phyloP scores from a whole-genome alignment of 768 basidiomycete genomes.

The Macrolepiota albuminosa region DNA sequence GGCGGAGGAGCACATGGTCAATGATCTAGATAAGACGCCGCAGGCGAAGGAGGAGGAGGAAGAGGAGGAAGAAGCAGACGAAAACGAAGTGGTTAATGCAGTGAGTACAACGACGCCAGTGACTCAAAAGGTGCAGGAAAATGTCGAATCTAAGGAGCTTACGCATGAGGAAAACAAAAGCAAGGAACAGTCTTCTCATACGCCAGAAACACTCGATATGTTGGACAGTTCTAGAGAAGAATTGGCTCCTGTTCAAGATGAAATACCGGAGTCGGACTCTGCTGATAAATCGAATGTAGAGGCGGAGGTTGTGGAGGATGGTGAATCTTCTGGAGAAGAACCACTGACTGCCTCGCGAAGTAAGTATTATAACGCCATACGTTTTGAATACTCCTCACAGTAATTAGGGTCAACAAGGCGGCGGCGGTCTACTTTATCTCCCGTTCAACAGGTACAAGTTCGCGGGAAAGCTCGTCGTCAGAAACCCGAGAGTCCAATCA shows the following conservation, averaged over 20 bases:
- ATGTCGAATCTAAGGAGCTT: background rate
- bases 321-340: conserved; percentile 27
- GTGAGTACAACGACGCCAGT: conserved; percentile 5
- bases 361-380: conserved; percentile 15
- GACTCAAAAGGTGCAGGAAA: background rate
- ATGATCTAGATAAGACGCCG: conserved; percentile 6
- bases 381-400: conserved; percentile 1
- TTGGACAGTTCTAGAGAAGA: background rate
- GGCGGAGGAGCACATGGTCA: conserved; percentile 5
- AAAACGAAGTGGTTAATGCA: conserved; percentile 9
- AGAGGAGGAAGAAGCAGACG: conserved; percentile 7
- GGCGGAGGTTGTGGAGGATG: conserved; percentile 18
- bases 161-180: background rate
- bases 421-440: conserved; percentile 31
- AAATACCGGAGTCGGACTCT: background rate
- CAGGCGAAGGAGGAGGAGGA: conserved; percentile 21
- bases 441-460: conserved; percentile 23
- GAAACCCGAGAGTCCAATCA: conserved; percentile 10
- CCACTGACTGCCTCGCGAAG: conserved; percentile 29
- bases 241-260: conserved; percentile 1
- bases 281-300: conserved; percentile 3
- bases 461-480: conserved; percentile 26
- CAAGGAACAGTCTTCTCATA: background rate
- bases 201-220: background rate
- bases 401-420: conserved; percentile 35